Percentiles rank a stretch among this genome's conserved stretches.
Evolutionary conservation across 2,329 filamentous ascomycete species (phyloP).

Genomic region (Ophiostoma perfectum): DNA sequence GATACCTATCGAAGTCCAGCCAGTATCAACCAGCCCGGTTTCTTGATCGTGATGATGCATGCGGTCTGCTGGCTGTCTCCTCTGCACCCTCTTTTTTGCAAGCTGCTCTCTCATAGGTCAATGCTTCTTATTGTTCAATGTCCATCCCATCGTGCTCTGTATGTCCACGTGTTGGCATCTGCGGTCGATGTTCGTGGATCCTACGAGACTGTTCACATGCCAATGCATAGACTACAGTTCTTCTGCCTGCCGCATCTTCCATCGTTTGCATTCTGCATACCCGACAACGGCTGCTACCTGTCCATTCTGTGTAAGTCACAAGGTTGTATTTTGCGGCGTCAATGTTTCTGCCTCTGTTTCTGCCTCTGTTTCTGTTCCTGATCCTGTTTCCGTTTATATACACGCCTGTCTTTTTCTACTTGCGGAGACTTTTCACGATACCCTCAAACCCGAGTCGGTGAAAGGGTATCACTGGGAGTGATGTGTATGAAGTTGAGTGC

Average conservation of each 20-base stretch:
- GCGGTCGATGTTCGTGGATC: not conserved
- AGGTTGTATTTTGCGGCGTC: slow-evolving; percentile 1
- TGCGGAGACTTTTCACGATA: not conserved
- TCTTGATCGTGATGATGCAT: too few species aligned
- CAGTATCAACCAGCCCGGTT: too few species aligned
- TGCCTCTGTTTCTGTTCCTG: too few species aligned
- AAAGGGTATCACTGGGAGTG: not conserved
- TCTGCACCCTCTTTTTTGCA: too few species aligned
- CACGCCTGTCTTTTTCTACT: not conserved
- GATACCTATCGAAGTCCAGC: too few species aligned
- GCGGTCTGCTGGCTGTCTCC: too few species aligned
- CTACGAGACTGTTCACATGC: too few species aligned
- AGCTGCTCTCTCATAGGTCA: too few species aligned
- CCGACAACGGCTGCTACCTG: not conserved
- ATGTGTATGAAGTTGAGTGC: not conserved
- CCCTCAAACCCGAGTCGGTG: not conserved
- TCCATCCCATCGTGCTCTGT: too few species aligned
- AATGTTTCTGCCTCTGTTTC: not conserved
- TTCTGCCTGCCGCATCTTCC: not conserved
- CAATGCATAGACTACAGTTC: too few species aligned
- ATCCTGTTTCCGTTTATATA: not conserved
- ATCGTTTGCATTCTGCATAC: too few species aligned
- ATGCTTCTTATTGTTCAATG: too few species aligned
- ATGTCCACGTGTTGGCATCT: not conserved
- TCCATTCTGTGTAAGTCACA: not conserved